phyloP scores from a whole-genome alignment of 2,329 filamentous ascomycete genomes.

The Cryphonectria radicalis region DNA sequence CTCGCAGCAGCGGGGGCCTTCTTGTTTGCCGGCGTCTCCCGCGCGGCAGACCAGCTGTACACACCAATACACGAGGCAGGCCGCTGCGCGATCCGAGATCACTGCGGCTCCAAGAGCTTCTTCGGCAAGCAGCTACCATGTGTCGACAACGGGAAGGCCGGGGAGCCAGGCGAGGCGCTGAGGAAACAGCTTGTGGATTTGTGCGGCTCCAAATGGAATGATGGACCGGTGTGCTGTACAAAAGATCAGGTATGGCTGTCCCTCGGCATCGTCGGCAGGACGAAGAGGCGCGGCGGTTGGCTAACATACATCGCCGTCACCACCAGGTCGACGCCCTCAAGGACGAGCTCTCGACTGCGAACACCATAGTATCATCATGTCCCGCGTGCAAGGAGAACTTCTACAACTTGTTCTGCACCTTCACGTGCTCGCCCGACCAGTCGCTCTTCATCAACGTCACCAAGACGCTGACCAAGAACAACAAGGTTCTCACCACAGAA shows the following conservation, averaged over 20 bases:
- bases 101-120: constrained; percentile 88
- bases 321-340: constrained; percentile 75
- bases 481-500: constrained; percentile 75
- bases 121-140: constrained; percentile 92
- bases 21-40: constrained; percentile 40
- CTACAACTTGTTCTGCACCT: constrained; percentile 97
- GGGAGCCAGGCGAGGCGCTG: constrained; percentile 71
- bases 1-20: constrained; percentile 41
- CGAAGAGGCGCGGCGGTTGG: not conserved
- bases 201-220: constrained; percentile 85
- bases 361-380: constrained; percentile 88
- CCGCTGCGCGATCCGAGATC: constrained; percentile 85
- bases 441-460: constrained; percentile 96
- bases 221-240: constrained; percentile 83
- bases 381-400: constrained; percentile 98
- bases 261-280: not conserved
- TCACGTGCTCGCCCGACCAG: constrained; percentile 96
- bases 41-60: constrained; percentile 35
- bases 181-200: constrained; percentile 80
- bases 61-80: constrained; percentile 80
- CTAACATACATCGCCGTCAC: not conserved
- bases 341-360: constrained; percentile 83
- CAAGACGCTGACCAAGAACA: constrained; percentile 64
- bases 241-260: constrained; percentile 68
- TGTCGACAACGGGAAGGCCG: constrained; percentile 84